Evolutionary conservation across 441 rosid genomes (phyloP).

Genomic region (Erysimum pusillum): DNA sequence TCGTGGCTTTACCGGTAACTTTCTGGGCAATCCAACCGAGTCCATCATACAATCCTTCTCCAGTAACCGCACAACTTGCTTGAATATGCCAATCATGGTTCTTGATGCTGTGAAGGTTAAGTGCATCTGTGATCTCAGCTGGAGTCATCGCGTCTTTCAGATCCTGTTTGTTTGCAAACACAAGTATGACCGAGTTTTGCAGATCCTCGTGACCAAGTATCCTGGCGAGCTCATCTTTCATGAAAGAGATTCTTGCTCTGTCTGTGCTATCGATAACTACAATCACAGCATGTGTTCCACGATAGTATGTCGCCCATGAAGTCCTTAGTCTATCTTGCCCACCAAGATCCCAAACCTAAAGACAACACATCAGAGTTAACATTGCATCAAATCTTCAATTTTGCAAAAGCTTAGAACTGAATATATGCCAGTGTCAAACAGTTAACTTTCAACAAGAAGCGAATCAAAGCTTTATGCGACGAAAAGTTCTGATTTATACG

Average conservation of each 20-base stretch:
- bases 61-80: slow-evolving; percentile 90
- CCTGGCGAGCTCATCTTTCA: slow-evolving; percentile 87
- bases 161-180: slow-evolving; percentile 97
- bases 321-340: slow-evolving; percentile 94
- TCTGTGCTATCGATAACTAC: slow-evolving; percentile 95
- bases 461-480: not conserved
- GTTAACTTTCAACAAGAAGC: not conserved
- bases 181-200: slow-evolving; percentile 77
- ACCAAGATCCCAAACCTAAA: slow-evolving; percentile 94
- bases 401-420: not conserved
- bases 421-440: not conserved
- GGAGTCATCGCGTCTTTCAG: slow-evolving; percentile 97
- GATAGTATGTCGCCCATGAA: slow-evolving; percentile 95
- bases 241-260: slow-evolving; percentile 78
- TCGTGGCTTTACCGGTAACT: slow-evolving; percentile 81
- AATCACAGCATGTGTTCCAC: slow-evolving; percentile 93
- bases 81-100: slow-evolving; percentile 99
- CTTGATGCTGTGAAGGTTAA: slow-evolving; percentile 93
- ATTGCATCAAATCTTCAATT: not conserved
- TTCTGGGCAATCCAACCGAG: slow-evolving; percentile 94
- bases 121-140: slow-evolving; percentile 90
- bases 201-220: slow-evolving; percentile 85
- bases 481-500: not conserved
- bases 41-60: slow-evolving; percentile 89
- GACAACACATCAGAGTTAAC: not conserved